A percentile compares a stretch with the other conserved stretches of the same genome.
Evolutionary conservation across 345 rosid species (phyloP).

Genomic region (Pelargonium nanum): DNA sequence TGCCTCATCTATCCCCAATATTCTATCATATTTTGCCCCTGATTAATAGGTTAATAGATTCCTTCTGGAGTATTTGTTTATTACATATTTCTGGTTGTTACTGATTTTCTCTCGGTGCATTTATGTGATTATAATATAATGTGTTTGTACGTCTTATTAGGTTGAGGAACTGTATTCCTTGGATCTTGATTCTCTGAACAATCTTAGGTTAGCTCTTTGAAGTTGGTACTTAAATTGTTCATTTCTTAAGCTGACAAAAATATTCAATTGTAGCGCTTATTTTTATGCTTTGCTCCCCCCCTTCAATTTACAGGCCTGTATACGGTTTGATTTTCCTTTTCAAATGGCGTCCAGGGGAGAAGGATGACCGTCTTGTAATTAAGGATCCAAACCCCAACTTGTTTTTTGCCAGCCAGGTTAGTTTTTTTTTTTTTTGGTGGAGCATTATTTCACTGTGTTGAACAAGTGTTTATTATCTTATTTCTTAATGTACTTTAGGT

Average conservation of each 20-base stretch:
- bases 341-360: conserved; percentile 92
- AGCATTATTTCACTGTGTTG: not conserved
- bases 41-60: not conserved
- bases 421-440: conserved; percentile 3
- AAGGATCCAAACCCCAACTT: conserved; percentile 70
- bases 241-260: no score
- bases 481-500: conserved; percentile 33
- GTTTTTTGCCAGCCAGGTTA: conserved; percentile 90
- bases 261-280: not conserved
- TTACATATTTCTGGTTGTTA: no score
- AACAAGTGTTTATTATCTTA: not conserved
- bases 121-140: not conserved
- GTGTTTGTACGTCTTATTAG: conserved; percentile 28
- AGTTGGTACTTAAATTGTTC: not conserved
- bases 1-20: no score
- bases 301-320: conserved; percentile 53
- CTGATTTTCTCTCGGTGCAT: not conserved
- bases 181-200: conserved; percentile 79
- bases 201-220: conserved; percentile 45
- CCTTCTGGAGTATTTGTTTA: not conserved
- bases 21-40: not conserved
- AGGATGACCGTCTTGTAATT: conserved; percentile 76
- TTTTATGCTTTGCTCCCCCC: not conserved
- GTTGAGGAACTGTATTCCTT: conserved; percentile 92
- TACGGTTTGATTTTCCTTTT: conserved; percentile 94